Conservation (phyloP, 352 stramenopile genomes). For the Phytophthora fragariae region DNA sequence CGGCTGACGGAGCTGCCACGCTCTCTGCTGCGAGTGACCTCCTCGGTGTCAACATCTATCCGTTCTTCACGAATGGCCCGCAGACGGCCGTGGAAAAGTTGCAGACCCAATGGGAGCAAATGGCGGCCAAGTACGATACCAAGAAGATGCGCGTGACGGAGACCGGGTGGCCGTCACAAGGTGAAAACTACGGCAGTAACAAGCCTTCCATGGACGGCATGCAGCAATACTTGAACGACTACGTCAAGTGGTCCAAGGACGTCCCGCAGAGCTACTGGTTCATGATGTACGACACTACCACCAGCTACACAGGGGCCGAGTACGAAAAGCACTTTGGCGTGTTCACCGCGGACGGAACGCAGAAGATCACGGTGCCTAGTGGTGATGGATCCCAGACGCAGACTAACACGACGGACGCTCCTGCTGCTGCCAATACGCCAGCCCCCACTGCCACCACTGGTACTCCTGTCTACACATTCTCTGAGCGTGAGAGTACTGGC, state of each 20-base stretch:
- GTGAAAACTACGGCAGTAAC: constrained; percentile 44
- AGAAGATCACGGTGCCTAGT: constrained; percentile 50
- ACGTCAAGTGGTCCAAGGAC: constrained; percentile 45
- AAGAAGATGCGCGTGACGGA: constrained; percentile 63
- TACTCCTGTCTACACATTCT: constrained; percentile 27
- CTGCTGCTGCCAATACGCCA: constrained; percentile 11
- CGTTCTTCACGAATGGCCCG: constrained; percentile 67
- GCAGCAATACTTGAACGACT: constrained; percentile 60
- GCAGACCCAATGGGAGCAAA: constrained; percentile 59
- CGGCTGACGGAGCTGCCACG: constrained; percentile 31
- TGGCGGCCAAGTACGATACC: constrained; percentile 50
- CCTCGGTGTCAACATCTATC: constrained; percentile 79
- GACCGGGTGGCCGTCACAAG: constrained; percentile 68
- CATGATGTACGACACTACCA: constrained; percentile 75
- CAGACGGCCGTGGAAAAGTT: constrained; percentile 62
- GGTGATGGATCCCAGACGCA: constrained; percentile 16
- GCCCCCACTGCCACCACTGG: constrained; percentile 7
- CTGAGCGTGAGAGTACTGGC: constrained; percentile 11
- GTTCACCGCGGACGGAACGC: constrained; percentile 41
- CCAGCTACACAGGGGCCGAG: constrained; percentile 50
- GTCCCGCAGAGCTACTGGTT: constrained; percentile 60
- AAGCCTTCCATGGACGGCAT: constrained; percentile 45
- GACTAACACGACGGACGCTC: constrained; percentile 21
- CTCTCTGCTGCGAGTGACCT: constrained; percentile 41
- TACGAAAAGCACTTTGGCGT: constrained; percentile 79